These are phyloP conservation scores for Chlorophyllum brunneum DNA, from an alignment of 768 basidiomycete species.

Conservation along the genomic window DNA sequence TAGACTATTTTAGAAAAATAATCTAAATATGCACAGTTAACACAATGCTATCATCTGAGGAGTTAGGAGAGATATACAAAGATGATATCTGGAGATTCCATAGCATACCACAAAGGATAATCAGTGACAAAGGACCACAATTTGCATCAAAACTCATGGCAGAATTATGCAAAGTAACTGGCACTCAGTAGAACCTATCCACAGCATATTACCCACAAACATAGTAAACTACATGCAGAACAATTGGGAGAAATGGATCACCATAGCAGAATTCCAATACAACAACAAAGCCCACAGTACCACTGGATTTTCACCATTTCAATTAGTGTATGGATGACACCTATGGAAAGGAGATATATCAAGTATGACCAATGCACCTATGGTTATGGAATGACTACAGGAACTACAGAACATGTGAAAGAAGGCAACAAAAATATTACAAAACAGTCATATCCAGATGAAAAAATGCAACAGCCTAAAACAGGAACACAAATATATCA, in stretches of 20 bases:
- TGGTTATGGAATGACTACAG: not conserved
- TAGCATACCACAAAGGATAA: not conserved
- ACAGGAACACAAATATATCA: not conserved
- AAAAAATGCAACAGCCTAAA: too few relatives aligned
- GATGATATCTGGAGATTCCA: not conserved
- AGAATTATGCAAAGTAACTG: not conserved
- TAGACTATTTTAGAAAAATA: not conserved
- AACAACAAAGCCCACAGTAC: too few relatives aligned
- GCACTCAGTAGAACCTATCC: not conserved
- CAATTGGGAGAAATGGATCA: not conserved
- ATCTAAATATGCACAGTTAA: not conserved
- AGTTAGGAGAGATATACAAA: not conserved
- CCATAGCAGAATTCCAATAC: too few relatives aligned
- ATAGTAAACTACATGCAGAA: not conserved
- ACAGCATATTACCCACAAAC: not conserved
- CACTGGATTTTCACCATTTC: too few relatives aligned
- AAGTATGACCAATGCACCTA: not conserved
- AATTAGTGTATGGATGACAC: too few relatives aligned
- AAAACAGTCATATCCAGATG: not conserved
- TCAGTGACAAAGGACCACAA: conserved; percentile 2
- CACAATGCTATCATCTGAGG: not conserved
- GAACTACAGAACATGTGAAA: not conserved
- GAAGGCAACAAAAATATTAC: not conserved
- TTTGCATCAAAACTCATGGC: not conserved
- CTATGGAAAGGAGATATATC: not conserved